Percentiles rank a stretch among this genome's conserved stretches.
phyloP scores from a whole-genome alignment of 2,329 filamentous ascomycete species.

The Aspergillus latus region DNA sequence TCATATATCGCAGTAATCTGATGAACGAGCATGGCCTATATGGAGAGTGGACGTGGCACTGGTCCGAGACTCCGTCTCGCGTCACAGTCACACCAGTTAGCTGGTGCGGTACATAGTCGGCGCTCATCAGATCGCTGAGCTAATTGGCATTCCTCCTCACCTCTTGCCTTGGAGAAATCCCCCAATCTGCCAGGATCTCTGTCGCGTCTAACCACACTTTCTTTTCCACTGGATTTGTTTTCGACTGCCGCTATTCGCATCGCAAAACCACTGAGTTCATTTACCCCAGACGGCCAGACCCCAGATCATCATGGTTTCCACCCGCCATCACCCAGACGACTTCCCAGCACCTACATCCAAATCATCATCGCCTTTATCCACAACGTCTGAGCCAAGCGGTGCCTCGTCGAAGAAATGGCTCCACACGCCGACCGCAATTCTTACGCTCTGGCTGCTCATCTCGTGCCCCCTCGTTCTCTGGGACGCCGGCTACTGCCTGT shows the following conservation, averaged over 20 bases:
- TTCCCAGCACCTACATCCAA: conserved; percentile 41
- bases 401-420: conserved; percentile 45
- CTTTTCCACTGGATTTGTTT: background rate
- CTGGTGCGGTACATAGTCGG: too few relatives aligned
- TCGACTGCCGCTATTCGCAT: background rate
- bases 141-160: background rate
- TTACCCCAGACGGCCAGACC: background rate
- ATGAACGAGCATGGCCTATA: background rate
- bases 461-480: conserved; percentile 77
- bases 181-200: too few relatives aligned
- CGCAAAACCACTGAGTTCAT: background rate
- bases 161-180: too few relatives aligned
- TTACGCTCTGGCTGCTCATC: conserved; percentile 69
- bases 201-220: too few relatives aligned
- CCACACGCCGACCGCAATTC: conserved; percentile 60
- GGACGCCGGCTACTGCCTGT: conserved; percentile 77
- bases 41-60: background rate
- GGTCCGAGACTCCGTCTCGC: too few relatives aligned
- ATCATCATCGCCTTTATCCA: conserved; percentile 27
- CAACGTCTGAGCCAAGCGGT: conserved; percentile 22
- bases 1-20: background rate
- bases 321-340: conserved; percentile 54
- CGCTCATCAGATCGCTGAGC: background rate
- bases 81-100: too few relatives aligned
- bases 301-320: conserved; percentile 53